These are phyloP conservation scores for Nemania serpens DNA, from an alignment of 2,329 filamentous ascomycete species.

Conservation along the genomic window DNA sequence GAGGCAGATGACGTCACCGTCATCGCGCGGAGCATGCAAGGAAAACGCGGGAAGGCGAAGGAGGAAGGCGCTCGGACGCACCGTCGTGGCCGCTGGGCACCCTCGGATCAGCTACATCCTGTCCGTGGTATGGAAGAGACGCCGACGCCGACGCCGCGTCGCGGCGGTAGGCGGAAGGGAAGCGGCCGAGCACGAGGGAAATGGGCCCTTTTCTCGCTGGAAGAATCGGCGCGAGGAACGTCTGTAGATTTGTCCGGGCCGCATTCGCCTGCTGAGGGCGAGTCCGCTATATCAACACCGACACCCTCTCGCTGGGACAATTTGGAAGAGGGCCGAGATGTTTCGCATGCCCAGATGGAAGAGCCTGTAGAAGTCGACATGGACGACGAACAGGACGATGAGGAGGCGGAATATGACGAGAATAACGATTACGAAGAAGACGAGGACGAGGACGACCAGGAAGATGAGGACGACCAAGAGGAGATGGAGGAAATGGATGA, in stretches of 20 bases:
- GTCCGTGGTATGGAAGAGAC: slow-evolving; percentile 11
- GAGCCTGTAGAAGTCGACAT: slow-evolving; percentile 21
- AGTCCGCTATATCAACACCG: slow-evolving; percentile 28
- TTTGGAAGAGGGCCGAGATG: slow-evolving; percentile 22
- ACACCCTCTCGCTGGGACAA: slow-evolving; percentile 37
- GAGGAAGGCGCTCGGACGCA: neutral
- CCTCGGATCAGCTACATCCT: neutral
- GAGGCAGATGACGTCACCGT: slow-evolving; percentile 70
- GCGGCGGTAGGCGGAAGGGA: slow-evolving; percentile 19
- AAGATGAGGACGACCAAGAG: slow-evolving; percentile 27
- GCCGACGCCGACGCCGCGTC: slow-evolving; percentile 16
- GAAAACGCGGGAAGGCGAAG: slow-evolving; percentile 2
- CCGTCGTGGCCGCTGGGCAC: slow-evolving; percentile 23
- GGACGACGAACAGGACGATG: slow-evolving; percentile 26
- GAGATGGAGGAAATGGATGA: slow-evolving; percentile 18
- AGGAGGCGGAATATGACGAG: slow-evolving; percentile 20
- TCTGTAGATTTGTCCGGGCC: slow-evolving; percentile 8
- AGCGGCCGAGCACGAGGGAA: slow-evolving; percentile 21
- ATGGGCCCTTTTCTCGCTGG: slow-evolving; percentile 24
- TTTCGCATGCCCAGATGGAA: neutral
- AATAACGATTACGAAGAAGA: slow-evolving; percentile 23
- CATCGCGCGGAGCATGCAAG: slow-evolving; percentile 32
- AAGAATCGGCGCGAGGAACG: slow-evolving; percentile 8
- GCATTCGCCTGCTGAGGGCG: slow-evolving; percentile 6
- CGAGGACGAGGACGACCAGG: slow-evolving; percentile 28